A percentile compares a stretch with the other conserved stretches of the same genome.
These are phyloP conservation scores for Tilletia caries DNA, from an alignment of 1,284 basidiomycete genomes.

Conservation along the genomic window DNA sequence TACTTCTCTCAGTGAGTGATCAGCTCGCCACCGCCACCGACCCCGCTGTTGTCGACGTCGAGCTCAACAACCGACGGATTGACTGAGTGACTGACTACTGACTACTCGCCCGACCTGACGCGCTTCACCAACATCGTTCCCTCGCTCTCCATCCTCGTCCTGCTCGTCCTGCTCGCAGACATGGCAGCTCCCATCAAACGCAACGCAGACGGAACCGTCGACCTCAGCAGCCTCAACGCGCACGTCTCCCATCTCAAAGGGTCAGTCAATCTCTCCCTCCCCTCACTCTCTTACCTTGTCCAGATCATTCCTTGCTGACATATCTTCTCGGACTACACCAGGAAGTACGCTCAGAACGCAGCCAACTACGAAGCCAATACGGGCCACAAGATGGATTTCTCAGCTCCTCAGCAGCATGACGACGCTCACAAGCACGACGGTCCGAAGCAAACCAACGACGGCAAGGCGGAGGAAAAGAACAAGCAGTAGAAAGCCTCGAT, in stretches of 20 bases:
- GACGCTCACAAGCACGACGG: background rate
- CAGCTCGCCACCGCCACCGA: background rate
- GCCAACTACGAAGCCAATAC: conserved; percentile 10
- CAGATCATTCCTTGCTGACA: background rate
- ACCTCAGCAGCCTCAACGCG: conserved; percentile 6
- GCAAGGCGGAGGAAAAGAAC: background rate
- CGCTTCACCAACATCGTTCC: background rate
- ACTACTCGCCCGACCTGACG: background rate
- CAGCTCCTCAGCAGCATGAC: background rate
- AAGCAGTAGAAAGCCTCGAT: background rate
- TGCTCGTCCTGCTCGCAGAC: background rate
- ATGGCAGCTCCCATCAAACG: background rate
- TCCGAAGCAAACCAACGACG: background rate
- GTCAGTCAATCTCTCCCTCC: background rate
- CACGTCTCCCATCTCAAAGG: conserved; percentile 10
- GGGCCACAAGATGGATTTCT: background rate
- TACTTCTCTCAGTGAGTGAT: too few species aligned
- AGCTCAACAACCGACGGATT: background rate
- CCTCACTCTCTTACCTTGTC: background rate
- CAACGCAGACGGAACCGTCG: background rate
- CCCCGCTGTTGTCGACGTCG: background rate
- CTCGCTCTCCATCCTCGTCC: background rate
- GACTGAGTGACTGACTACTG: too few species aligned
- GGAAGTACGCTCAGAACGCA: conserved; percentile 8
- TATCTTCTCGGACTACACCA: background rate